Conservation (phyloP, 2,329 filamentous ascomycete genomes). For the Teratosphaeria gauchensis region DNA sequence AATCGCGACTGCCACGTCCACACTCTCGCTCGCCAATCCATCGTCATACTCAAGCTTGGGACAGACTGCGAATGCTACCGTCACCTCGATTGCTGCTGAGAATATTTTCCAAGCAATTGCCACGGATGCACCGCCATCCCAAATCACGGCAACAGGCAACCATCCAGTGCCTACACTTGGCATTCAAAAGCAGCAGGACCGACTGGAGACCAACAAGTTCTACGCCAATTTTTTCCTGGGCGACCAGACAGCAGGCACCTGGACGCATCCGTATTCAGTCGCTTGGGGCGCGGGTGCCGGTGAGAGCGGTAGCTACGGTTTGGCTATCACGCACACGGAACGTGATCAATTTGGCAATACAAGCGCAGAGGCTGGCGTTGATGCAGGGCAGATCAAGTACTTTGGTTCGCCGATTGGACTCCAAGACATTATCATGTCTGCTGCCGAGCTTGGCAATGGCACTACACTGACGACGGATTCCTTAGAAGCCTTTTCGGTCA, state of each 20-base stretch:
- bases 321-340: slow-evolving; percentile 67
- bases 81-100: slow-evolving; percentile 15
- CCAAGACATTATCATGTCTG: slow-evolving; percentile 71
- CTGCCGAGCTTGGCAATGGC: slow-evolving; percentile 55
- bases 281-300: slow-evolving; percentile 39
- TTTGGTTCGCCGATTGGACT: slow-evolving; percentile 76
- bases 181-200: slow-evolving; percentile 28
- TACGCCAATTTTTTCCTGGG: slow-evolving; percentile 68
- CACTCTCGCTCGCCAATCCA: slow-evolving; percentile 22
- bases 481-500: slow-evolving; percentile 48
- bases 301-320: slow-evolving; percentile 57
- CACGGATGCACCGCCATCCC: slow-evolving; percentile 30
- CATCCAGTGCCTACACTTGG: slow-evolving; percentile 33
- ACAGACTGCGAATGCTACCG: slow-evolving; percentile 17
- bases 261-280: slow-evolving; percentile 54
- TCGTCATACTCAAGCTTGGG: slow-evolving; percentile 13
- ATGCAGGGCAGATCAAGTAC: slow-evolving; percentile 49
- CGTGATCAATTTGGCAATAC: slow-evolving; percentile 46
- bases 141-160: slow-evolving; percentile 28
- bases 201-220: slow-evolving; percentile 64
- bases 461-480: slow-evolving; percentile 49
- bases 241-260: slow-evolving; percentile 58
- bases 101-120: slow-evolving; percentile 35
- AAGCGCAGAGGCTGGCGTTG: slow-evolving; percentile 28
- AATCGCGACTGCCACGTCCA: slow-evolving; percentile 13